phyloP scores from a whole-genome alignment of 176 grass and related monocot genomes.

The Canna indica region DNA sequence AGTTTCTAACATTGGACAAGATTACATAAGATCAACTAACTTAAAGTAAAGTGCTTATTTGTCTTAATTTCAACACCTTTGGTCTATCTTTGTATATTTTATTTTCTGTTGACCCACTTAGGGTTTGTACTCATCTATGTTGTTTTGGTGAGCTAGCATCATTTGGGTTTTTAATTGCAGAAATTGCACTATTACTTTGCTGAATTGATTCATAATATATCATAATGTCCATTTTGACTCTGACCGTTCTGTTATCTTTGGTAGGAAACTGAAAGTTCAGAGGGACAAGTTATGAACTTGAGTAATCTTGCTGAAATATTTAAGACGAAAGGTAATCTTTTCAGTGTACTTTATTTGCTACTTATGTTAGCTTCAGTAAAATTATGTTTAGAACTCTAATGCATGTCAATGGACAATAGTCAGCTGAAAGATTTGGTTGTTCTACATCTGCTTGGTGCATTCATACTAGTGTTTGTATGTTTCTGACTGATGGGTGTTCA shows the following conservation, averaged over 20 bases:
- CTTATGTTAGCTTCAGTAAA: neutral
- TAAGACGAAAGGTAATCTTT: constrained; percentile 56
- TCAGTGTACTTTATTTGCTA: neutral
- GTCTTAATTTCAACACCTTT: too few species aligned
- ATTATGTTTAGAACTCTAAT: neutral
- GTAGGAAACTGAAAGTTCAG: constrained; percentile 37
- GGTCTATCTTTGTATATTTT: too few species aligned
- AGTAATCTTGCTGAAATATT: constrained; percentile 55
- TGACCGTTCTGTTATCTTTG: neutral
- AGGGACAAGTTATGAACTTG: constrained; percentile 32
- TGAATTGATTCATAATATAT: neutral
- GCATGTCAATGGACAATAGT: neutral
- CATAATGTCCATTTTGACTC: neutral
- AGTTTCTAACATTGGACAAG: neutral
- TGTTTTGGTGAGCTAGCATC: neutral
- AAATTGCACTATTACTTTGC: neutral
- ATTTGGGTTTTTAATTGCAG: neutral
- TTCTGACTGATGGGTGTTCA: neutral
- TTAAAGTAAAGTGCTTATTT: too few species aligned
- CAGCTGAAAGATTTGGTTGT: neutral
- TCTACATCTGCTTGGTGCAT: neutral
- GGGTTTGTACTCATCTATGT: neutral
- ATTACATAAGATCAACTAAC: neutral
- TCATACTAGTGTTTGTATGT: neutral
- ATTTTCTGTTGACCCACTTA: too few species aligned